These are phyloP conservation scores for Dorcoceras hygrometricum DNA, from an alignment of 257 asterid genomes.

Conservation along the genomic window DNA sequence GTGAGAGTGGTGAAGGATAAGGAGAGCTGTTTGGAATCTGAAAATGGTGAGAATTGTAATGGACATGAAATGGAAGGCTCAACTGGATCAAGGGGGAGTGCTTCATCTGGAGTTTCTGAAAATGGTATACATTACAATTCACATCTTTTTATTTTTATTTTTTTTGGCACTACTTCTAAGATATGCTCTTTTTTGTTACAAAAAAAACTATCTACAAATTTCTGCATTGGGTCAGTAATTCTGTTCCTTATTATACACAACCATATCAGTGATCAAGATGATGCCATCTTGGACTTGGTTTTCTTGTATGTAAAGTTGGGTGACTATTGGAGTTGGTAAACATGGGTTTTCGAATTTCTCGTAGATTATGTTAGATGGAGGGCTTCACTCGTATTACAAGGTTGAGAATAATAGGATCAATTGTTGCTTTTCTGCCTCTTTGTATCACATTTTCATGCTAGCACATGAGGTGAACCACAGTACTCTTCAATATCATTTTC, in stretches of 20 bases:
- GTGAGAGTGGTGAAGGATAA: conserved; percentile 38
- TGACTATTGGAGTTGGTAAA: background rate
- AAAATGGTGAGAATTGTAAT: conserved; percentile 11
- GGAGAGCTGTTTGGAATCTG: conserved; percentile 31
- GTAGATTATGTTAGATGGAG: background rate
- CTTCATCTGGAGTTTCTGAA: conserved; percentile 57
- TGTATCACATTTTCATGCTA: background rate
- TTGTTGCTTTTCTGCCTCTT: background rate
- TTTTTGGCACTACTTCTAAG: background rate
- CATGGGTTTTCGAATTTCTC: background rate
- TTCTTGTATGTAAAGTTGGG: background rate
- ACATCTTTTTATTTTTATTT: too few species aligned
- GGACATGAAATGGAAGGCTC: conserved; percentile 43
- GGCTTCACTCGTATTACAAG: background rate
- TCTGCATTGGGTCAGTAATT: background rate
- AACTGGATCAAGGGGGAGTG: conserved; percentile 46
- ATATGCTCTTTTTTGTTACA: background rate
- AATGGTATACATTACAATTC: background rate
- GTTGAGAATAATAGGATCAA: background rate
- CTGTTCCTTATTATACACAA: background rate
- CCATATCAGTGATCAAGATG: background rate
- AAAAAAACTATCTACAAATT: too few species aligned
- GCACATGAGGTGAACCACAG: background rate
- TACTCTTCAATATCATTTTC: background rate
- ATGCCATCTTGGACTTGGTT: background rate